Evolutionary conservation across 2,329 filamentous ascomycete genomes (phyloP), one percentile per base, ranked within the genome.

Genomic region (Fusarium bulbicola): DNA sequence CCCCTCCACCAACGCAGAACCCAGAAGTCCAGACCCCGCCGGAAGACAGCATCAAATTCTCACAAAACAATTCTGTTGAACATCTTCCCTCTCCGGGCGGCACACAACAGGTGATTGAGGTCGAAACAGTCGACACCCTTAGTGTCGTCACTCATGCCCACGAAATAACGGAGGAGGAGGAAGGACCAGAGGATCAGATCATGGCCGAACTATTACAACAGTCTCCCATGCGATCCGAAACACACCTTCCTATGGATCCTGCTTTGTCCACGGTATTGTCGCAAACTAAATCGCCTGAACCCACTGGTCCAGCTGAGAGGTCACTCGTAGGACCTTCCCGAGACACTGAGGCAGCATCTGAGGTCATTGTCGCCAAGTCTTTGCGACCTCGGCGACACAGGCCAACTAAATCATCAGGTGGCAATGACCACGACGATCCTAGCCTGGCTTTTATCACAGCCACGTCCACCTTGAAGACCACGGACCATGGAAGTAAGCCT

Each of bases 131-230:
- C 43, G 72, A 66, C 50, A 70, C 60, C 52, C 36, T 66, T 30
- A 53, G 54, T 46, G 52, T 56, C 43, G 56, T 58, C 39, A 50
- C 69, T 21, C 63, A 52, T 39, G 53, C 68, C 42, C 50, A 52
- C 7, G 57, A 68, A 40, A 70, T 45, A 24, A 70, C 73, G 6
- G 76, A 76, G 39, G 72, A 74, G 43, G 76, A 80, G 43, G 59
- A 74, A 42, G 74, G 60, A 24, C 76, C 72, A 45, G 74, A 78
- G 36, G 72, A 78, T 64, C 79, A 80, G 72, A 75, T 80, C 61
- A 79, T 79, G 74, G 68, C 73, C 36, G 79, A 80, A 65, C 77
- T 77, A 36, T 56, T 78, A 37, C 78, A 79, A 49, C 75, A 76
- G 36, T 77, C 78, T 59, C 76, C 78, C 6, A 52, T 57, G 30